Conservation (phyloP, 192 early-diverging fungal genomes). For the Blastocladiella britannica region DNA sequence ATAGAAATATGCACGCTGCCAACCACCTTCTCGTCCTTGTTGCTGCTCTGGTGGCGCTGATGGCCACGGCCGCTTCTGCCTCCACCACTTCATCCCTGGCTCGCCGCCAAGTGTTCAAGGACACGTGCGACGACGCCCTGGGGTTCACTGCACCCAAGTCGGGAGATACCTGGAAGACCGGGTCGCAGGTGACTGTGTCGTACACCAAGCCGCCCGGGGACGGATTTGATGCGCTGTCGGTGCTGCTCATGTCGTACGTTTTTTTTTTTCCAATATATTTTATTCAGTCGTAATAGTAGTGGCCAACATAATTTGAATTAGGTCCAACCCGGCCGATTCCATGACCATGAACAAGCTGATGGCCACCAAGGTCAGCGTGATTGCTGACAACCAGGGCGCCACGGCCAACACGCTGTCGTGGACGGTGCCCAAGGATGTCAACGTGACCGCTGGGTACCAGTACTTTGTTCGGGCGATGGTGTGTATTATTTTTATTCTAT, state of each 20-base stretch:
- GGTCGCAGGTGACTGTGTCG: neutral
- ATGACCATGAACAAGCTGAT: too few species aligned
- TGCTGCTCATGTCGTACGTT: slow-evolving; percentile 1
- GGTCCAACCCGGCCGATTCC: too few species aligned
- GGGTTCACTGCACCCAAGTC: neutral
- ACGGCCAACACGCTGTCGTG: too few species aligned
- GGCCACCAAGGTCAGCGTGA: too few species aligned
- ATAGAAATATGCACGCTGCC: neutral
- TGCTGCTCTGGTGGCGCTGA: neutral
- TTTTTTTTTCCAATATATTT: too few species aligned
- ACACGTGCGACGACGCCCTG: neutral
- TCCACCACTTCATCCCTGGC: neutral
- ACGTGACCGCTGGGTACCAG: too few species aligned
- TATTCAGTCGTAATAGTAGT: too few species aligned
- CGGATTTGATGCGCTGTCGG: neutral
- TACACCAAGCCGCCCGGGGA: neutral
- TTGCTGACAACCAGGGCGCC: too few species aligned
- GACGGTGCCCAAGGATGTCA: too few species aligned
- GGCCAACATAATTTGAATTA: too few species aligned
- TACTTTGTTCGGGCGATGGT: too few species aligned
- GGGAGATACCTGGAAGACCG: neutral
- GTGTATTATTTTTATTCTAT: too few species aligned
- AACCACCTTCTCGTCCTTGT: neutral
- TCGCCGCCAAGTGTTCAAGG: neutral
- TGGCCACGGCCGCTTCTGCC: neutral